Evolutionary conservation across 305 asterid genomes (phyloP).

Genomic region (Rubia balearica): DNA sequence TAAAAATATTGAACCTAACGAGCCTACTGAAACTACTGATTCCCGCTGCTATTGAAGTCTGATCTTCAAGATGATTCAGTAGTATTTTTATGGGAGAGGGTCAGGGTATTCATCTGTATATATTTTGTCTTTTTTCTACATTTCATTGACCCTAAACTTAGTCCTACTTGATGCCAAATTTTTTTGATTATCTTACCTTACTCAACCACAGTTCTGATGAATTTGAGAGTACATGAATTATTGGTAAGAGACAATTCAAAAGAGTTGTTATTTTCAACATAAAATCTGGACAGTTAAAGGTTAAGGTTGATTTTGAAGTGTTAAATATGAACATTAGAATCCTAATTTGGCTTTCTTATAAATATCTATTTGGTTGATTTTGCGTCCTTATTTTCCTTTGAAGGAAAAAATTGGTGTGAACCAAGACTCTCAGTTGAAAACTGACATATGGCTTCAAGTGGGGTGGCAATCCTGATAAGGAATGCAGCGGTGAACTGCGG

Average conservation of each 20-base stretch:
- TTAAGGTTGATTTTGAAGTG: conserved; percentile 48
- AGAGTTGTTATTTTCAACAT: conserved; percentile 66
- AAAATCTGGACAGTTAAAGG: conserved; percentile 69
- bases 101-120: conserved; percentile 58
- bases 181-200: conserved; percentile 16
- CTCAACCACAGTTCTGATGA: conserved; percentile 67
- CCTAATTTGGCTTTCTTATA: no score
- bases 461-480: no score
- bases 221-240: conserved; percentile 89
- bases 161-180: not conserved
- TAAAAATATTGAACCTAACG: conserved; percentile 73
- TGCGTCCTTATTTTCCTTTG: no score
- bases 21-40: conserved; percentile 48
- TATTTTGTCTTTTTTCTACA: not conserved
- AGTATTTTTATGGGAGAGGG: no score
- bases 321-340: no score
- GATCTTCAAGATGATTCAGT: no score
- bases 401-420: no score
- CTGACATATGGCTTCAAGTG: no score
- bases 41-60: no score
- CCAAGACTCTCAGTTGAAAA: no score
- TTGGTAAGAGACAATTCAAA: conserved; percentile 85
- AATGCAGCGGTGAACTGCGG: no score
- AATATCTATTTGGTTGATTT: no score
- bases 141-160: not conserved